Evolutionary conservation across 495 filamentous ascomycete species (phyloP), one percentile per base, ranked within the genome.

Genomic region (Annulohypoxylon stygium): DNA sequence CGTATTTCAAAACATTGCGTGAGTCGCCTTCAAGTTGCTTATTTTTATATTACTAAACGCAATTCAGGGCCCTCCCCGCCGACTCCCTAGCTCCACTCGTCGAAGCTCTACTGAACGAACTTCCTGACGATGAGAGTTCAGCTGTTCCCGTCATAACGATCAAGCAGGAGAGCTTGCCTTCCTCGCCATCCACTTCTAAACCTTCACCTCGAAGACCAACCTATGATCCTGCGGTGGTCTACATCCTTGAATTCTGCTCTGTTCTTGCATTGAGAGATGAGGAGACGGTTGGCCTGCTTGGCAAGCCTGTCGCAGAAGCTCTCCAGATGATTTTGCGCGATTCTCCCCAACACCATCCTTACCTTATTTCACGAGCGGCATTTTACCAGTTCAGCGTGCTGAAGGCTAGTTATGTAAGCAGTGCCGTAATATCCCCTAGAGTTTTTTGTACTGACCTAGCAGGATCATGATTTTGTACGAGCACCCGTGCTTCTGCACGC

Each of bases 401-500:
- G 25, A 90, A 94, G 66, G 88, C 93, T 20, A 95, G 93, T 81
- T 94, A 97, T 82, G 94, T 96, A 87, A 81, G 91, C 83, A 10
- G n/a, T 43, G 16, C 47, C 12, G 20, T 5, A 45, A 61, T 55
- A n/a, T 26, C 16, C 59, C 16, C 10, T 2, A 58, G 10, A 1
- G 18, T 12, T 26, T 30, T 16, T 41, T 30, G 10, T 10, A 36
- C 76, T 82, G 7, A 83, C 68, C 10, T 55, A 39, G 37, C 26
- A 94, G 92, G 91, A 97, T 61, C 91, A 96, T 75, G 92, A 94
- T 62, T 97, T 97, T 76, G 89, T 98, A 74, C 91, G 94, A 39
- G 91, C 94, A 1, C 97, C 96, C n/a, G 91, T 98, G 30, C 87
- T 98, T 5, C 86, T 99, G 2, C 96, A 99, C 80, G 91, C 90